Percentiles rank a stretch among this genome's conserved stretches.
Conservation (phyloP, 2,329 filamentous ascomycete species). For the Alternaria ventricosa region DNA sequence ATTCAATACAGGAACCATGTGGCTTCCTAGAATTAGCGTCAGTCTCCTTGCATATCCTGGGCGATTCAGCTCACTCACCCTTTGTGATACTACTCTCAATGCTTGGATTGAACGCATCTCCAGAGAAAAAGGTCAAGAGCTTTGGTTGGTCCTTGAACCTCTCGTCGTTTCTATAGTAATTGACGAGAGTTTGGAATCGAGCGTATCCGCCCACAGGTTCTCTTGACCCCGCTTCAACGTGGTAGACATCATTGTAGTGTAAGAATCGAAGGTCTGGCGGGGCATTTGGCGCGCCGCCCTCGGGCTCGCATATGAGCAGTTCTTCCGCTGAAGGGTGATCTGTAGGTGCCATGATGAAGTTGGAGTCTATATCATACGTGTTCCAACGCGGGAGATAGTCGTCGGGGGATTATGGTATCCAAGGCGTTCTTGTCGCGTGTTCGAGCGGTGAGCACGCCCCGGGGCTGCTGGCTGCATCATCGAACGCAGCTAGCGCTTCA, state of each 20-base stretch:
- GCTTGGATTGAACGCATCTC: conserved; percentile 91
- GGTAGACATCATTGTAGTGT: conserved; percentile 95
- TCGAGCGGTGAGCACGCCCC: conserved; percentile 33
- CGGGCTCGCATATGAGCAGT: conserved; percentile 51
- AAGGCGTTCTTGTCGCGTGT: conserved; percentile 22
- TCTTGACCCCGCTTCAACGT: conserved; percentile 76
- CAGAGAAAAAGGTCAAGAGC: conserved; percentile 83
- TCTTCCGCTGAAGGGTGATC: conserved; percentile 40
- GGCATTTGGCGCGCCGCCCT: conserved; percentile 50
- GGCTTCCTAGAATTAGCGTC: conserved; percentile 60
- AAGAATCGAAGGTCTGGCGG: conserved; percentile 78
- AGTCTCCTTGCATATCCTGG: background rate
- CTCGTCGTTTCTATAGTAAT: conserved; percentile 72
- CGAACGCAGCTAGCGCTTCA: conserved; percentile 24
- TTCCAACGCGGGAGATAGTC: background rate
- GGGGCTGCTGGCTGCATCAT: conserved; percentile 10
- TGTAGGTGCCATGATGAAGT: conserved; percentile 32
- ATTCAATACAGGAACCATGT: conserved; percentile 90
- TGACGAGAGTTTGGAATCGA: conserved; percentile 78
- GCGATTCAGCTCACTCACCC: conserved; percentile 54
- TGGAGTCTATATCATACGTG: background rate
- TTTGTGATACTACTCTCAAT: conserved; percentile 90
- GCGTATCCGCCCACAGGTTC: conserved; percentile 84
- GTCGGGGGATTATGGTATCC: conserved; percentile 2
- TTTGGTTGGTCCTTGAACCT: conserved; percentile 68